Evolutionary conservation across 2,329 filamentous ascomycete species (phyloP).

Genomic region (Byssoonygena ceratinophila): DNA sequence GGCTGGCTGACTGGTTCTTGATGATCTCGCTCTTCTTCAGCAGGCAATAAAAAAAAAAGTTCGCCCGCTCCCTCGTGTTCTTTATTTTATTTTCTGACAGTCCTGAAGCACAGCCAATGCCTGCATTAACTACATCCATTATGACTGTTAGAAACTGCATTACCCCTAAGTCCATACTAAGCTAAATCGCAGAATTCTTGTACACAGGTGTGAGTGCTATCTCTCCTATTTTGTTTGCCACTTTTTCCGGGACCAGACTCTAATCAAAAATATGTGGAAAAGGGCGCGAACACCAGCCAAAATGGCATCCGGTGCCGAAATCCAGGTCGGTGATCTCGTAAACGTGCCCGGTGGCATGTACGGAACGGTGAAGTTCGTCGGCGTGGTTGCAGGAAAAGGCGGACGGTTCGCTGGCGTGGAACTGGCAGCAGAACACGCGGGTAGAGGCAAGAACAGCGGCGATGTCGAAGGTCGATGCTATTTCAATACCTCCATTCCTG

Average conservation of each 20-base stretch:
- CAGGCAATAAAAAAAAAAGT: neutral
- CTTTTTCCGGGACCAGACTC: neutral
- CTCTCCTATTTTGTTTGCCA: neutral
- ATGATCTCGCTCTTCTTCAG: neutral
- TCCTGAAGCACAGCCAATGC: neutral
- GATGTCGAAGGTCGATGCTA: constrained; percentile 82
- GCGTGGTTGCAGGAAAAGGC: constrained; percentile 75
- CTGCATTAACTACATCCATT: neutral
- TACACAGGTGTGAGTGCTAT: neutral
- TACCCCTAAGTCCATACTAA: neutral
- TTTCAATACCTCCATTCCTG: constrained; percentile 66
- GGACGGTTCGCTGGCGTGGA: constrained; percentile 90
- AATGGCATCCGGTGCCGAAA: constrained; percentile 37
- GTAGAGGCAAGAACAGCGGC: constrained; percentile 85
- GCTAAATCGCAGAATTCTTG: neutral
- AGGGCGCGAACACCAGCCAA: constrained; percentile 3
- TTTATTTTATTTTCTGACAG: neutral
- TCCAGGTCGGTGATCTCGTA: constrained; percentile 71
- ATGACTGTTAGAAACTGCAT: neutral
- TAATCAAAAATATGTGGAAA: neutral
- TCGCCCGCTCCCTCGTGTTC: neutral
- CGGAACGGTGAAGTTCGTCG: constrained; percentile 80
- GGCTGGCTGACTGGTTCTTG: neutral
- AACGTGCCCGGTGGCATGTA: constrained; percentile 91
- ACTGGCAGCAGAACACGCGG: constrained; percentile 66